Evolutionary conservation across 2,329 filamentous ascomycete genomes (phyloP), one percentile per base, ranked within the genome.

Genomic region (Colletotrichum sp.): DNA sequence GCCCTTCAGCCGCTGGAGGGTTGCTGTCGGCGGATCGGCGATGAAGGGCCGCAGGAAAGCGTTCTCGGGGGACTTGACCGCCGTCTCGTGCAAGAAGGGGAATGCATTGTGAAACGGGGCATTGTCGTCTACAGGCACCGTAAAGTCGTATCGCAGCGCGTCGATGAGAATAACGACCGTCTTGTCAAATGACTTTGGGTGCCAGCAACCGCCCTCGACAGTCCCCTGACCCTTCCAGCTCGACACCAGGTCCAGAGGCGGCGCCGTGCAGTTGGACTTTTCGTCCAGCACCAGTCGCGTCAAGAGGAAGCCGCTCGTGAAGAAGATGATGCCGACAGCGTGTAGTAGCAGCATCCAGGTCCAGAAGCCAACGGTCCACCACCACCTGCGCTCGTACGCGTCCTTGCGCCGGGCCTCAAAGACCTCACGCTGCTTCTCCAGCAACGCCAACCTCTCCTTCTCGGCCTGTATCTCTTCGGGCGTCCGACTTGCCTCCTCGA

Each of bases 91-190:
- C 30, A 99, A 87, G 69, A 98, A 92, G 1, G 96, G 95, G 39
- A 99, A 91, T 8, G 96, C 94, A 83, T 99, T 94, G 85, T 98
- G 96, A 84, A 95, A 99, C 87, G 64, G 86, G 28, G 82, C 82
- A 82, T 79, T 89, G 73, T 91, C 87, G 60, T 88, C 86, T 76
- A 94, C 93, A 1, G 97, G 97, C 13, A 99, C 92, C 0, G 96
- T 98, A 81, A 99, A 99, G 85, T 99, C 97, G 86, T 99, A 99
- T 76, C 97, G 94, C 75, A 99, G 89, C 69, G 97, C 97, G 84
- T 99, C 97, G 74, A 99, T 94, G 67, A 99, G 88, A 72, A 99
- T 91, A 28, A 99, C 91, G 63, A 99, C 93, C 13, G 96, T 96
- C 83, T 96, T 97, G 78, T 98, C 92, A 83, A 99, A 99, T 3